Conservation (phyloP, 1,284 basidiomycete genomes). For the Cutaneotrichosporon daszewskae region DNA sequence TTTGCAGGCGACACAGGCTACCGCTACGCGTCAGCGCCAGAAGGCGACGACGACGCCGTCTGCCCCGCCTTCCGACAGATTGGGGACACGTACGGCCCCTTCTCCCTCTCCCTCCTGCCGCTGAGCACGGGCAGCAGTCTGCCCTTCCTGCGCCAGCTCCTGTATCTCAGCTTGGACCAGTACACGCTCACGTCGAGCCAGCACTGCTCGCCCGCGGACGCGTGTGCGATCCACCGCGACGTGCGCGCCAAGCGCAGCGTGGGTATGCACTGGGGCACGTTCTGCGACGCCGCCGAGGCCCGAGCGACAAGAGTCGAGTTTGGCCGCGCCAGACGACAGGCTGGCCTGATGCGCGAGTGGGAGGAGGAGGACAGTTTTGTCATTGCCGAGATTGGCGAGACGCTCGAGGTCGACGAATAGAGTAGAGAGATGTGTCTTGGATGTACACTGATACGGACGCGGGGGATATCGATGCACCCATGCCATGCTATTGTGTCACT, state of each 20-base stretch:
- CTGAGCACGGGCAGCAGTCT: constrained; percentile 45
- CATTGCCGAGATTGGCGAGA: constrained; percentile 42
- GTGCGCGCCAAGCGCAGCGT: constrained; percentile 32
- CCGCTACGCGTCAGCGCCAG: constrained; percentile 43
- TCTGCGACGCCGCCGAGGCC: constrained; percentile 43
- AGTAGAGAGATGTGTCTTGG: too few species aligned
- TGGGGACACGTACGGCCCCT: constrained; percentile 37
- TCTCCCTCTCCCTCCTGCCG: constrained; percentile 39
- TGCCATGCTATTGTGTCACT: too few species aligned
- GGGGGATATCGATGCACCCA: too few species aligned
- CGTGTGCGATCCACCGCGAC: constrained; percentile 38
- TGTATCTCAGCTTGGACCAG: constrained; percentile 45
- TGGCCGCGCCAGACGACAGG: constrained; percentile 30
- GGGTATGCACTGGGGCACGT: constrained; percentile 48
- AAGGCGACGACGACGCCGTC: constrained; percentile 32
- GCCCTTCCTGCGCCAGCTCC: constrained; percentile 42
- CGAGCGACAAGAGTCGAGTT: constrained; percentile 45
- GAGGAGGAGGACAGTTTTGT: constrained; percentile 29
- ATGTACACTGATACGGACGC: too few species aligned
- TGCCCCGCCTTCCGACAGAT: constrained; percentile 47
- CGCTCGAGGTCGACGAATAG: constrained; percentile 7
- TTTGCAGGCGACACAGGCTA: constrained; percentile 49
- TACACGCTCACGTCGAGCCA: constrained; percentile 45
- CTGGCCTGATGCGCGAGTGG: constrained; percentile 32
- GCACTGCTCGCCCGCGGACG: constrained; percentile 45